These are phyloP conservation scores for Backusella macrospora DNA, from an alignment of 192 early-diverging fungal species.

Conservation along the genomic window DNA sequence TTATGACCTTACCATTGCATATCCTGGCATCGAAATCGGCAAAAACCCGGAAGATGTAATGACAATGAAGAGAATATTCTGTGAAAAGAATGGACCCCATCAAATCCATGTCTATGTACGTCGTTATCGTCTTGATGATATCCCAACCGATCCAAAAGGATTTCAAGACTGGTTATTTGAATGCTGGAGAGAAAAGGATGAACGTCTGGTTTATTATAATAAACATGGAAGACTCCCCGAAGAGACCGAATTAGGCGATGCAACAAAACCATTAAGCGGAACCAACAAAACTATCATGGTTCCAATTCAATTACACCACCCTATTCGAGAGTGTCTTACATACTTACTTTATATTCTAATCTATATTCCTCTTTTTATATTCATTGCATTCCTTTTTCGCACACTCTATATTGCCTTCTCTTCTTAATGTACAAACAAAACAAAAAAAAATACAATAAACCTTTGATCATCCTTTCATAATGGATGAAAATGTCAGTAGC, in stretches of 20 bases:
- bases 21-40: constrained; percentile 70
- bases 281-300: background rate
- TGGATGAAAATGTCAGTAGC: too few species aligned
- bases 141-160: constrained; percentile 70
- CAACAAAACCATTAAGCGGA: background rate
- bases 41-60: constrained; percentile 83
- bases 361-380: background rate
- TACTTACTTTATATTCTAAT: background rate
- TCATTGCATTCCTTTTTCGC: background rate
- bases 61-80: constrained; percentile 75
- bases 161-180: constrained; percentile 79
- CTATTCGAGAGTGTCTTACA: background rate
- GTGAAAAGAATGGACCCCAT: constrained; percentile 70
- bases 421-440: background rate
- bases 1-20: constrained; percentile 90
- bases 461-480: too few species aligned
- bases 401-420: background rate
- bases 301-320: background rate
- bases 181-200: constrained; percentile 85
- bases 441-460: background rate
- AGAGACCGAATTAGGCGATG: constrained; percentile 1
- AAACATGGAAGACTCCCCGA: constrained; percentile 67
- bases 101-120: constrained; percentile 85
- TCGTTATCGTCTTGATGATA: constrained; percentile 60
- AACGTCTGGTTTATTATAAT: constrained; percentile 80